Percentiles rank a stretch among this genome's conserved stretches.
phyloP scores from a whole-genome alignment of 768 basidiomycete genomes.

The Pisolithus marmoratus region DNA sequence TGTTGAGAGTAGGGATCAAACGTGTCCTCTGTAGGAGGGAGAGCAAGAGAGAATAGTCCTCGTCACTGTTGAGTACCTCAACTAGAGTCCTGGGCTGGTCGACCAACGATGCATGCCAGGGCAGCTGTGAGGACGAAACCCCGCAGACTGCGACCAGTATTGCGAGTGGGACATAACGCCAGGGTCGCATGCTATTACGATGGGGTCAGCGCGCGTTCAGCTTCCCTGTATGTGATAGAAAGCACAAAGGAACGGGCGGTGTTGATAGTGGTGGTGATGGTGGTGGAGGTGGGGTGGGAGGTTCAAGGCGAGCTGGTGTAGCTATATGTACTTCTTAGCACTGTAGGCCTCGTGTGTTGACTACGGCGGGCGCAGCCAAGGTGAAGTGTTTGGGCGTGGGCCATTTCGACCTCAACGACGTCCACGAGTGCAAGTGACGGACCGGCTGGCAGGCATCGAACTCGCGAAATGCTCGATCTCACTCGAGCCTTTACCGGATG shows the following conservation, averaged over 20 bases:
- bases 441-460: not conserved
- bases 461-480: slow-evolving; percentile 42
- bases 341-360: not conserved
- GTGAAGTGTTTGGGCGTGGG: too few species aligned
- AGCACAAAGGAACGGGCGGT: too few species aligned
- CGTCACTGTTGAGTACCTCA: slow-evolving; percentile 68
- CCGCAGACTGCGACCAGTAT: slow-evolving; percentile 22
- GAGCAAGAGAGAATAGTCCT: slow-evolving; percentile 74
- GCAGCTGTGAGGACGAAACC: slow-evolving; percentile 16
- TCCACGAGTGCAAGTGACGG: too few species aligned
- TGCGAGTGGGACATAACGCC: slow-evolving; percentile 29
- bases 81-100: slow-evolving; percentile 56
- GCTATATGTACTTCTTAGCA: too few species aligned
- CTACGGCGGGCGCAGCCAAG: not conserved
- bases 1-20: slow-evolving; percentile 89
- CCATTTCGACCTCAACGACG: too few species aligned
- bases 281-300: too few species aligned
- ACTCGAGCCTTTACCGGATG: slow-evolving; percentile 41
- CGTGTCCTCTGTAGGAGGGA: slow-evolving; percentile 74
- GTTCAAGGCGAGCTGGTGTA: too few species aligned
- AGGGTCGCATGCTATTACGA: slow-evolving; percentile 31
- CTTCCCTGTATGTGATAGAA: too few species aligned
- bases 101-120: slow-evolving; percentile 17
- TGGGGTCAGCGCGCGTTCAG: not conserved
- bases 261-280: not conserved